These are phyloP conservation scores for Bipolaris bicolor DNA, from an alignment of 2,329 filamentous ascomycete genomes.

Conservation along the genomic window DNA sequence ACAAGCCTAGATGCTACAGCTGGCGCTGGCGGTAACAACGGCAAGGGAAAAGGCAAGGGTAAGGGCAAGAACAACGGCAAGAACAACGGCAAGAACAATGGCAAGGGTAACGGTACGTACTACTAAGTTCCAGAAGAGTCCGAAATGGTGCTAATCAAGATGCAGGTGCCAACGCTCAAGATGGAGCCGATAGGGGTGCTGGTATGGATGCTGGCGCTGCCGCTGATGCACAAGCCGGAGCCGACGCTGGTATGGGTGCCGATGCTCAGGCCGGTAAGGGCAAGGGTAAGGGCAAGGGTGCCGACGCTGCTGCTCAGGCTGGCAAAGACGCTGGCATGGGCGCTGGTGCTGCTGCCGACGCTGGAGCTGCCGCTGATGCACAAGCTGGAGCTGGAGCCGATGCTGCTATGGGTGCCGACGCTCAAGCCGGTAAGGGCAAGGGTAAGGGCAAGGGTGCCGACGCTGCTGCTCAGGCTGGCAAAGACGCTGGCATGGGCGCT, in stretches of 20 bases:
- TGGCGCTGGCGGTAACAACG: constrained; percentile 11
- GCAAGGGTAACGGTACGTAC: constrained; percentile 3
- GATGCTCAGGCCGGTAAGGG: too few relatives aligned
- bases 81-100: constrained; percentile 13
- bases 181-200: background rate
- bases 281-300: background rate
- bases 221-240: background rate
- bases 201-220: background rate
- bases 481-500: background rate
- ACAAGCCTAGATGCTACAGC: constrained; percentile 16
- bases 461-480: constrained; percentile 4
- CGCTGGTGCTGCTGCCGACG: background rate
- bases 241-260: background rate
- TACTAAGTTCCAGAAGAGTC: constrained; percentile 11
- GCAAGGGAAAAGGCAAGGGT: constrained; percentile 18
- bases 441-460: background rate
- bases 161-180: constrained; percentile 9
- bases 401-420: background rate
- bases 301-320: constrained; percentile 6
- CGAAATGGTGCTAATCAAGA: constrained; percentile 11
- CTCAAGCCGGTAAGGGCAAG: background rate
- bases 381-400: background rate
- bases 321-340: background rate
- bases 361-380: background rate
- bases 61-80: constrained; percentile 15